Conservation (phyloP, 352 stramenopile genomes). For the Phytopythium montanum region DNA sequence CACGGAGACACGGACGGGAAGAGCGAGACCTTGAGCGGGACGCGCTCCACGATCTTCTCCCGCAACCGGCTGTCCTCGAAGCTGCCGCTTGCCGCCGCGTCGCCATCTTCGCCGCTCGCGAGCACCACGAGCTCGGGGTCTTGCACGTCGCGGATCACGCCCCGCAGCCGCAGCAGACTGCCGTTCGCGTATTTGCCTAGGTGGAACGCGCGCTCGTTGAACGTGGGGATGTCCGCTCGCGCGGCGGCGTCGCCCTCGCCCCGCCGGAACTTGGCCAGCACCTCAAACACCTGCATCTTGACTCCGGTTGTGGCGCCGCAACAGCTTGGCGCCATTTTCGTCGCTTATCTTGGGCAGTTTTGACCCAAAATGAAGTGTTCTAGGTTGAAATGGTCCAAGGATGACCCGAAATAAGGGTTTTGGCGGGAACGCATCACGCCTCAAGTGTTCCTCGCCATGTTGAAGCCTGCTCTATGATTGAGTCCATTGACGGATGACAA, state of each 20-base stretch:
- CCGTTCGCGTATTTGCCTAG: conserved; percentile 51
- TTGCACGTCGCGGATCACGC: conserved; percentile 66
- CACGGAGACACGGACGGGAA: conserved; percentile 59
- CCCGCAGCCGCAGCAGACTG: conserved; percentile 55
- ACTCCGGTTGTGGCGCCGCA: background rate
- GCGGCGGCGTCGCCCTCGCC: background rate
- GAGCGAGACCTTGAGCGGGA: conserved; percentile 57
- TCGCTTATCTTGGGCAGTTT: background rate
- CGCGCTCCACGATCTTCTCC: conserved; percentile 50
- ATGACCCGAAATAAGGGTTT: background rate
- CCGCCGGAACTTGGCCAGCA: conserved; percentile 12
- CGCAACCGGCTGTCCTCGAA: conserved; percentile 7
- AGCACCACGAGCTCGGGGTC: conserved; percentile 69
- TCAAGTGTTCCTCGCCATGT: background rate
- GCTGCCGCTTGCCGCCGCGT: background rate
- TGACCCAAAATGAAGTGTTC: background rate
- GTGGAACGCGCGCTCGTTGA: conserved; percentile 43
- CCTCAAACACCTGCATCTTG: conserved; percentile 20
- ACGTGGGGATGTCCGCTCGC: conserved; percentile 21
- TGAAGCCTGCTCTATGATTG: background rate
- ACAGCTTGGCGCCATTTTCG: background rate
- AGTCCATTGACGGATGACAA: background rate
- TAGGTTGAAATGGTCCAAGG: background rate
- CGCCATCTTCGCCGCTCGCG: conserved; percentile 7
- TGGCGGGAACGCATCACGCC: background rate